Conservation (phyloP, 2,329 filamentous ascomycete species). For the Colletotrichum aenigma region DNA sequence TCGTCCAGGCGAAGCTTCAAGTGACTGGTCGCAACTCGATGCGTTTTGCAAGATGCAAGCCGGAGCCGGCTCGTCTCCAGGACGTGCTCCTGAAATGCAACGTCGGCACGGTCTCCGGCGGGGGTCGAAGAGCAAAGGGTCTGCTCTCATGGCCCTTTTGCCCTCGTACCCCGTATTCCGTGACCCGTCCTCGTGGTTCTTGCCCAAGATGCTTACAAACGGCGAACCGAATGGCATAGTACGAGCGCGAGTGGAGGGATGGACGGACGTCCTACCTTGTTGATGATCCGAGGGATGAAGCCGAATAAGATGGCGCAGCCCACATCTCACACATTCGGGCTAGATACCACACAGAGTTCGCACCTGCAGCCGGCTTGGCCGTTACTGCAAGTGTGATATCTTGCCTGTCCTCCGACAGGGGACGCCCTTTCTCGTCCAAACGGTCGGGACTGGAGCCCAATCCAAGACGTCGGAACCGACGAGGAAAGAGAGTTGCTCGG, state of each 20-base stretch:
- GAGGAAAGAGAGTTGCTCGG: neutral
- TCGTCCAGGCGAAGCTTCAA: neutral
- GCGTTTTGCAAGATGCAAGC: neutral
- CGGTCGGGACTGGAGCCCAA: neutral
- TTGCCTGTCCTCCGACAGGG: neutral
- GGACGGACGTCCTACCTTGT: neutral
- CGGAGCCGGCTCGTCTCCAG: neutral
- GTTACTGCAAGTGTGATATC: neutral
- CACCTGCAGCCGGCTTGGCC: neutral
- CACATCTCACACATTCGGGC: neutral
- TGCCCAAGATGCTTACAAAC: neutral
- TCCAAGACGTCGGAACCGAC: neutral
- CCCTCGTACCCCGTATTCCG: neutral
- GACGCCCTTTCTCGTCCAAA: neutral
- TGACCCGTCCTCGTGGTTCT: neutral
- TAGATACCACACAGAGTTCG: neutral
- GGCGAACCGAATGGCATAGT: neutral
- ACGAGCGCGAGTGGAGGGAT: neutral
- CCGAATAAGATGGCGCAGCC: neutral
- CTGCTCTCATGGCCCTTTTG: neutral
- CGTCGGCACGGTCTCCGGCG: neutral
- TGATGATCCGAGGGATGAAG: neutral
- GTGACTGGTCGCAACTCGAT: neutral
- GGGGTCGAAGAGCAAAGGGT: neutral
- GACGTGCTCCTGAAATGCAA: constrained; percentile 9